Evolutionary conservation across 192 early-diverging fungal genomes (phyloP).

Genomic region (Coemansia sp.): DNA sequence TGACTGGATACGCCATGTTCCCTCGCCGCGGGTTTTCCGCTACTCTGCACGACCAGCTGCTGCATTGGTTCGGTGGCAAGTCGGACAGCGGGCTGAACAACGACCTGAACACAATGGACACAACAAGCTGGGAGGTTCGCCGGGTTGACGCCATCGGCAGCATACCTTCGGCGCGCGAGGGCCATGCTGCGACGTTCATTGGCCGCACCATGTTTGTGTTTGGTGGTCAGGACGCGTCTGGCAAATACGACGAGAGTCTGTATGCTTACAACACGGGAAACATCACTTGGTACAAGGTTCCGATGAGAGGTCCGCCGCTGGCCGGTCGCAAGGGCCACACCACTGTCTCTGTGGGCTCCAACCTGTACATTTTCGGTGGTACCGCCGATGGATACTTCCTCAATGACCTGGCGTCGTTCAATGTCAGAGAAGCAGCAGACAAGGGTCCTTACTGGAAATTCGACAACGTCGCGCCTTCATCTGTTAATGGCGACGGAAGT

Average conservation of each 20-base stretch:
- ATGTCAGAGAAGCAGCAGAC: conserved; percentile 42
- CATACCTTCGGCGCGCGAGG: conserved; percentile 45
- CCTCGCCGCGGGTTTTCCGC: conserved; percentile 55
- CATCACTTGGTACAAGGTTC: conserved; percentile 56
- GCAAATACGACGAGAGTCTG: conserved; percentile 48
- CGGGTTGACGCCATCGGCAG: conserved; percentile 29
- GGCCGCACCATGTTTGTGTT: conserved; percentile 60
- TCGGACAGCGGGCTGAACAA: conserved; percentile 34
- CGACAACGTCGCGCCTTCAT: conserved; percentile 22
- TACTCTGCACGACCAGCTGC: conserved; percentile 37
- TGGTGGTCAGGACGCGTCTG: conserved; percentile 47
- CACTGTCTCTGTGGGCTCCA: conserved; percentile 42
- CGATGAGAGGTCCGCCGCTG: conserved; percentile 46
- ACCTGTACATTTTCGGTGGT: conserved; percentile 53
- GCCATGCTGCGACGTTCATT: conserved; percentile 54
- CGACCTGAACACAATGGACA: conserved; percentile 48
- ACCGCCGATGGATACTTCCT: conserved; percentile 44
- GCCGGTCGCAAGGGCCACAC: conserved; percentile 54
- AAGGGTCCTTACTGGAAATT: conserved; percentile 48
- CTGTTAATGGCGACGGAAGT: conserved; percentile 5
- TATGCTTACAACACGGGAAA: conserved; percentile 57
- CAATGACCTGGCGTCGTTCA: conserved; percentile 54
- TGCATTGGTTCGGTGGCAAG: conserved; percentile 56
- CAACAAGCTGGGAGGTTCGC: conserved; percentile 40
- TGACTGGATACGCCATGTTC: conserved; percentile 37